These are phyloP conservation scores for Pichia sporocuriosa DNA, from an alignment of 805 yeast genomes.

Conservation along the genomic window DNA sequence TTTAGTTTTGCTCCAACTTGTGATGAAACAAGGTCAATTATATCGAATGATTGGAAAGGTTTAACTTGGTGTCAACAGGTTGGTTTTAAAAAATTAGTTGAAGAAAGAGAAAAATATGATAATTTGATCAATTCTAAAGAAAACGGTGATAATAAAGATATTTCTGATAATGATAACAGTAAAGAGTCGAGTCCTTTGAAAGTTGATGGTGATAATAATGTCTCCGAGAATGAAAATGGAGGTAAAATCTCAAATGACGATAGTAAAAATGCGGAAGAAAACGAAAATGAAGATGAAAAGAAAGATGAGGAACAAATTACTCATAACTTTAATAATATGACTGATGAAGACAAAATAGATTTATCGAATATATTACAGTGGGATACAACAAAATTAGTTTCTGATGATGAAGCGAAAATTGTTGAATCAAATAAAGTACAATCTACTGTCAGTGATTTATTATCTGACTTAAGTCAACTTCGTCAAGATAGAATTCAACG, in stretches of 20 bases:
- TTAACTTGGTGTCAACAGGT: slow-evolving; percentile 47
- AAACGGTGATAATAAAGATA: not conserved
- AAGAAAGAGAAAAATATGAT: slow-evolving; percentile 14
- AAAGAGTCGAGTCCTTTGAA: too few relatives aligned
- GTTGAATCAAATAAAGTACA: slow-evolving; percentile 22
- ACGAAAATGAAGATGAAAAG: slow-evolving; percentile 5
- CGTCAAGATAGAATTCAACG: slow-evolving; percentile 38
- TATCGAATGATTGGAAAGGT: slow-evolving; percentile 45
- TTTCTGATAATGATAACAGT: not conserved
- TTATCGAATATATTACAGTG: slow-evolving; percentile 24
- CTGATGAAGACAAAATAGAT: slow-evolving; percentile 18
- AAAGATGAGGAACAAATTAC: slow-evolving; percentile 7
- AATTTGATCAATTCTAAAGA: not conserved
- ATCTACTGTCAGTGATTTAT: slow-evolving; percentile 36
- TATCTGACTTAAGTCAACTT: slow-evolving; percentile 43
- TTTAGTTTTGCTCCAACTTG: slow-evolving; percentile 59
- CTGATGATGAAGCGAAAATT: slow-evolving; percentile 21
- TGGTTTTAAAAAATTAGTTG: slow-evolving; percentile 37
- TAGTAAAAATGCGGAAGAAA: slow-evolving; percentile 4
- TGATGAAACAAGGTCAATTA: slow-evolving; percentile 52
- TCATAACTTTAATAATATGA: not conserved
- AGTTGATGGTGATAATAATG: not conserved
- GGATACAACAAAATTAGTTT: slow-evolving; percentile 22
- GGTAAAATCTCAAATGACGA: slow-evolving; percentile 4
- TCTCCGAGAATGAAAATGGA: slow-evolving; percentile 1